Base-by-base conservation (phyloP, 108 stramenopile genomes). In the Cyclotella kingstonii region DNA sequence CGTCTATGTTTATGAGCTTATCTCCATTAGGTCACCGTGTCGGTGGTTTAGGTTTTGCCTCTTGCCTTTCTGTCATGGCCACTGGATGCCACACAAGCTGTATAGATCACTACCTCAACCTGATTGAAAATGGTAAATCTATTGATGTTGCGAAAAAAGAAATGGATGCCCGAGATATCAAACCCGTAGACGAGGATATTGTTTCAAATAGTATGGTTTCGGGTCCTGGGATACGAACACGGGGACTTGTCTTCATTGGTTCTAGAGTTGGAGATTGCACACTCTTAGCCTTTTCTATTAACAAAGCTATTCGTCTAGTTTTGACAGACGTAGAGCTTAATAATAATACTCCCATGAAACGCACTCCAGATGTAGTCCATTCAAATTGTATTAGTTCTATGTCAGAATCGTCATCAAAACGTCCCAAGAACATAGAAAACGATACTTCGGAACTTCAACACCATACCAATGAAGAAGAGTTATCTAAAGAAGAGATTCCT, bases 181-280 rank as follows among this genome's bases (percentile, higher is more conserved):
- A 66, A n/a, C n/a, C n/a, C n/a, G n/a, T n/a, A 54, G 61, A 63
- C 25, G 59, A 56, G 39, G 54, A 65, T 19, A 30, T 12, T 33
- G 2, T 48, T 19, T 40, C 40, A 14, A 19, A 1, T 0, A n/a
- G 9, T 7, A 40, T 25, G 19, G 1, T 11, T 2, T 38, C 50
- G 33, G 56, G 21, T 29, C 45, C 54, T 2, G 19, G 43, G 22
- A 61, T 70, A 46, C 48, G 70, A 30, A 52, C 80, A 18, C 66
- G 78, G 30, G 91, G 91, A 1, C 35, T 93, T 10, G 25, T 93
- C 12, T 86, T 90, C 53, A 79, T 83, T 5, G 91, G 86, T 35
- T 90, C 88, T 51, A 83, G 91, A 46, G 50, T 90, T 53, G 91
- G 91, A 51, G 87, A 93, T 68, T 88, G 86, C 15, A 77, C 83